Evolutionary conservation across 179 eudicot genomes (phyloP).

Genomic region (Beta macrorhiza): DNA sequence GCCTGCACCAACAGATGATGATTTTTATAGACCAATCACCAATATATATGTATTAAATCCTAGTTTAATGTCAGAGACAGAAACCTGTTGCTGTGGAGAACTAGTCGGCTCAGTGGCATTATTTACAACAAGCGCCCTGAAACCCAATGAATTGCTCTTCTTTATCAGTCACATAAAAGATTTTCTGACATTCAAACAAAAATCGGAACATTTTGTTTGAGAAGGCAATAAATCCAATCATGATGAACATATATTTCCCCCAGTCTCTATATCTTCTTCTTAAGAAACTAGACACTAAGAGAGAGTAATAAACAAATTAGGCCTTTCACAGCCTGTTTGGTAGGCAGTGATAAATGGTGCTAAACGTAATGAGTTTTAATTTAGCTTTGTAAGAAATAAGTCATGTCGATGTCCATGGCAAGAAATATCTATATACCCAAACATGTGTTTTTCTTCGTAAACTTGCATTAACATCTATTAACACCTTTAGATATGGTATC

Average conservation of each 20-base stretch:
- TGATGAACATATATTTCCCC: not conserved
- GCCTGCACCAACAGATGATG: constrained; percentile 41
- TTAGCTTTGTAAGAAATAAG: too few relatives aligned
- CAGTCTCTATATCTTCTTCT: not conserved
- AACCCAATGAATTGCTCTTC: constrained; percentile 10
- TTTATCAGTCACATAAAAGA: not conserved
- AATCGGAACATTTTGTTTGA: not conserved
- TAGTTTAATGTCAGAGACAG: not conserved
- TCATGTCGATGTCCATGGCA: too few relatives aligned
- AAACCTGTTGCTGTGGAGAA: constrained; percentile 47
- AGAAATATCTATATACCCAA: too few relatives aligned
- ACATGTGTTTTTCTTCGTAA: too few relatives aligned
- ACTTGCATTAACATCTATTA: too few relatives aligned
- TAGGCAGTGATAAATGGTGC: too few relatives aligned
- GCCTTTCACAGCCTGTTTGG: not conserved
- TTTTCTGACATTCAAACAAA: not conserved
- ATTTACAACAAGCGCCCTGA: constrained; percentile 47
- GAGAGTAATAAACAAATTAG: not conserved
- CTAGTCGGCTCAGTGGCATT: constrained; percentile 32
- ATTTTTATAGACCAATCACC: constrained; percentile 4
- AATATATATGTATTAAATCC: not conserved
- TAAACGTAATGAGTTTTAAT: too few relatives aligned
- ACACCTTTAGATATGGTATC: too few relatives aligned
- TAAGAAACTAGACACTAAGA: not conserved
- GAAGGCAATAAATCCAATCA: not conserved